Evolutionary conservation across 768 basidiomycete species (phyloP), one percentile per base, ranked within the genome.

Genomic region (Thelephora ganbajun): DNA sequence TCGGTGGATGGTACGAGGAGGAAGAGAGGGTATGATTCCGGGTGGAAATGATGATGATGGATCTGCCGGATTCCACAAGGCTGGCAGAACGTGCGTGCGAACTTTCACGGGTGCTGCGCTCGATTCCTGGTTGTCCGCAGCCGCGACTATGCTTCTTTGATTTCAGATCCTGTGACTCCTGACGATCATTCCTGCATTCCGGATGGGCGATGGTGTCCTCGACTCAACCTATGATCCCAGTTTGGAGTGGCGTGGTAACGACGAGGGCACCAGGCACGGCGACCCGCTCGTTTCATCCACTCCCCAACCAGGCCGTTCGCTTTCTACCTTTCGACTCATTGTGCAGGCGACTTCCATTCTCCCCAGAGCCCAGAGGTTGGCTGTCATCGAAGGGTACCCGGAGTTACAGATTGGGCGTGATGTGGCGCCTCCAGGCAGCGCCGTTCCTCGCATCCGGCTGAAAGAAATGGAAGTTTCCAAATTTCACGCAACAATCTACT

Each of bases 401-500:
- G 79, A 86, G 59, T 67, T 80, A 3, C 80, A 88, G 54, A 68
- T 91, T 49, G 88, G 88, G 13, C 71, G 88, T 33, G 88, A 91
- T 59, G 60, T 70, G 36, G 67, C 76, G 1, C 63, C 71, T 2
- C 51, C 65, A 35, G 77, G 75, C 11, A 70, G 67, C 20, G 63
- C 65, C 11, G 76, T 63, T 4, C 81, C 84, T 11, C 71, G 79
- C 23, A 68, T 91, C 47, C 76, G 88, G 41, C 63, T 91, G 33
- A 86, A 83, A 62, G 86, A 90, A 64, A 82, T 91, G 79, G 73
- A 75, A 51, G 84, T 89, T 11, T 87, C 83, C 2, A 90, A 89
- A 62, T 53, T 82, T 46, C 88, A 91, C 56, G 80, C 84, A 7
- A 83, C 79, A 2, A 66, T 74, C 1, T 90, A 75, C 57, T 87